These are phyloP conservation scores for Neonectria faginata DNA, from an alignment of 2,329 filamentous ascomycete species.

Conservation along the genomic window DNA sequence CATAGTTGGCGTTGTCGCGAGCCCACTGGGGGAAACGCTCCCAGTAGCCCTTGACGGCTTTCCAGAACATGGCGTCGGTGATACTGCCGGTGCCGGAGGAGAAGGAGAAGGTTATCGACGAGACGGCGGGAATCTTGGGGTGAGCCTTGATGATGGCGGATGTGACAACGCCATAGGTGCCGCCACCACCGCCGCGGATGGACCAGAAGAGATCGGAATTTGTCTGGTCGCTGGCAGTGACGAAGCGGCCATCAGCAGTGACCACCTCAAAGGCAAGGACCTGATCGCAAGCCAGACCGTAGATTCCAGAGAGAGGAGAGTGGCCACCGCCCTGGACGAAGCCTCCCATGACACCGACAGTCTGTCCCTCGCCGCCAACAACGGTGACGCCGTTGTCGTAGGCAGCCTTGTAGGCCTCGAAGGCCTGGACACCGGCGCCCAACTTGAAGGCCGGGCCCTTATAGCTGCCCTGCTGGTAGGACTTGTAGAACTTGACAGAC, in stretches of 20 bases:
- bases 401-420: conserved; percentile 59
- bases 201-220: conserved; percentile 72
- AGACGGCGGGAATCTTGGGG: conserved; percentile 46
- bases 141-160: conserved; percentile 52
- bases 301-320: conserved; percentile 60
- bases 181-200: conserved; percentile 66
- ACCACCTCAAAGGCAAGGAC: conserved; percentile 66
- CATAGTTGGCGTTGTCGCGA: conserved; percentile 41
- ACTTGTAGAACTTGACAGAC: conserved; percentile 54
- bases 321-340: conserved; percentile 72
- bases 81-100: conserved; percentile 35
- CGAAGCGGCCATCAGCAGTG: conserved; percentile 59
- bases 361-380: conserved; percentile 65
- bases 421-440: conserved; percentile 64
- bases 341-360: conserved; percentile 70
- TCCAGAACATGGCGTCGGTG: conserved; percentile 47
- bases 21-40: conserved; percentile 40
- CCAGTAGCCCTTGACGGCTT: conserved; percentile 40
- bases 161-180: conserved; percentile 59
- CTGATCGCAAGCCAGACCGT: conserved; percentile 70
- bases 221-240: conserved; percentile 55
- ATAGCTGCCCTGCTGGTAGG: conserved; percentile 57
- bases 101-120: conserved; percentile 47
- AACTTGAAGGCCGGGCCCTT: conserved; percentile 63
- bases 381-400: conserved; percentile 59